Conservation (phyloP, 1,284 basidiomycete genomes). For the Phenoliferia sp. region DNA sequence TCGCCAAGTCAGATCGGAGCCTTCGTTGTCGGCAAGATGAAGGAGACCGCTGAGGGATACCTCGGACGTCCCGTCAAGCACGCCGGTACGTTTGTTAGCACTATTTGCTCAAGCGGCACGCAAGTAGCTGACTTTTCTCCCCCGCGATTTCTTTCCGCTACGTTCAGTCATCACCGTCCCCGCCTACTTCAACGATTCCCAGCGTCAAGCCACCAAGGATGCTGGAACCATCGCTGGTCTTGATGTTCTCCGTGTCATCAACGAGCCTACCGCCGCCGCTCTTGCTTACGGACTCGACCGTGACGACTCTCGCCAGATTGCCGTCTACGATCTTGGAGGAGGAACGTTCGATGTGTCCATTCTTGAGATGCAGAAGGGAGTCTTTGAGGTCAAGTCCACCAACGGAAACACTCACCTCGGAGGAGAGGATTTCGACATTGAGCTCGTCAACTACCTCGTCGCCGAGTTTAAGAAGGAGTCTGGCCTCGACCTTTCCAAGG, state of each 20-base stretch:
- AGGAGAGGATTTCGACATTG: constrained; percentile 93
- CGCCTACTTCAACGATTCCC: constrained; percentile 98
- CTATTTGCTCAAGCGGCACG: not conserved
- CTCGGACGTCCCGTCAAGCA: constrained; percentile 91
- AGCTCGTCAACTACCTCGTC: constrained; percentile 81
- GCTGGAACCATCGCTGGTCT: constrained; percentile 95
- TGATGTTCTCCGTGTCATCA: constrained; percentile 96
- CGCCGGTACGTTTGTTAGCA: constrained; percentile 46
- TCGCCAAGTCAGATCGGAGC: constrained; percentile 62
- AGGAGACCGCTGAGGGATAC: constrained; percentile 87
- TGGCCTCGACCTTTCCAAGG: constrained; percentile 72
- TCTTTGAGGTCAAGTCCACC: constrained; percentile 98
- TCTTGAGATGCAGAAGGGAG: constrained; percentile 97
- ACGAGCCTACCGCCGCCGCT: constrained; percentile 96
- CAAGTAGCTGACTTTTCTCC: constrained; percentile 9
- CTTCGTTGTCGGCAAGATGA: constrained; percentile 89
- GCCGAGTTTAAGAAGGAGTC: constrained; percentile 91
- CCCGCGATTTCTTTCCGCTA: not conserved
- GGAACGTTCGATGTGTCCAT: constrained; percentile 98
- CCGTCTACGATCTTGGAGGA: constrained; percentile 93
- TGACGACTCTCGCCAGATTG: constrained; percentile 75
- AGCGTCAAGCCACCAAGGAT: constrained; percentile 96
- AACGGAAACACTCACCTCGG: constrained; percentile 98
- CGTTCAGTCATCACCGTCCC: constrained; percentile 91
- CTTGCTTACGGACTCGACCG: constrained; percentile 93